Base-by-base conservation (phyloP, 106 monocot species). In the Agapanthus africanus region DNA sequence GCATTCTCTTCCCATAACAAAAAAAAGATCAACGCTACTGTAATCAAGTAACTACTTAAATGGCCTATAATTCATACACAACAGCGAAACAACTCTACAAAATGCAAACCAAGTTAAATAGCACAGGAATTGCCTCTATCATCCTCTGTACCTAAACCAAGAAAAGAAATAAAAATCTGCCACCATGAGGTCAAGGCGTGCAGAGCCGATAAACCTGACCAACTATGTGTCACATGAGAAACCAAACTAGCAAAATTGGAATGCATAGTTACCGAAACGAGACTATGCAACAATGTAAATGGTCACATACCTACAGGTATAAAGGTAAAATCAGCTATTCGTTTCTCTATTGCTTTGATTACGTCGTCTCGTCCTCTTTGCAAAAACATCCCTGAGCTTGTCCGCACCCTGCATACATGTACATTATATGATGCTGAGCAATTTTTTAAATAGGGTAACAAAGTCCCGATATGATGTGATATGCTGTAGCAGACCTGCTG, bases 401-500 rank as follows among this genome's bases (percentile, higher is more conserved):
- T 82, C 16, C 82, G 77, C 6, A 59, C 66, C 52, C 82, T 82
- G 54, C 36, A 78, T 44, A 56, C 33, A 71, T n/a, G n/a, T 36
- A 49, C 16, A 66, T 27, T 69, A 47, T 8, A 56, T 8, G 27
- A 52, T 51, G 34, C 23, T 76, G 15, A 66, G 35, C 19, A 39
- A 59, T 30, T 38, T 27, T 39, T 60, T 27, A 71, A 70, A 23
- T 33, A 64, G 35, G 15, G 7, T 72, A 51, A 50, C 16, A 63
- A 13, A 9, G 13, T 38, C 0, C 19, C 4, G 38, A 63, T 63
- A 44, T 54, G 69, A 56, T 69, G 40, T 66, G 7, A 28, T 52
- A 41, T 25, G 25, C 23, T 37, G 46, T 7, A 59, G 23, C 61
- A 68, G 40, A 87, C 87, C 87, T 87, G 83, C 87, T 87, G 46